These are phyloP conservation scores for Acorus calamus DNA, from an alignment of 106 monocot genomes.

Conservation along the genomic window DNA sequence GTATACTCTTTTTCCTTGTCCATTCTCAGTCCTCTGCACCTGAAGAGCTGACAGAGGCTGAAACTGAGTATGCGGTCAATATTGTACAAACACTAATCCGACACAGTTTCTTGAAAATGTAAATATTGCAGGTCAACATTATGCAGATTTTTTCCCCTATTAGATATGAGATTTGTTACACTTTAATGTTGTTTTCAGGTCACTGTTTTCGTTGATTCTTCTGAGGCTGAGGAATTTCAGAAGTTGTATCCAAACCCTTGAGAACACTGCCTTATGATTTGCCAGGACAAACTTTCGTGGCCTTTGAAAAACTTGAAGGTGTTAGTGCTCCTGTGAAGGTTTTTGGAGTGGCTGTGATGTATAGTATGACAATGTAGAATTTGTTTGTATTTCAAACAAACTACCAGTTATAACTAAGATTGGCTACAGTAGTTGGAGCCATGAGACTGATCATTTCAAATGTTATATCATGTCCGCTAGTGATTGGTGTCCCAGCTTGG, in stretches of 20 bases:
- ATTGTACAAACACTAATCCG: conserved; percentile 86
- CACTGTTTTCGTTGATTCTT: conserved; percentile 77
- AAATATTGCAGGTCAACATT: neutral
- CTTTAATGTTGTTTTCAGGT: conserved; percentile 36
- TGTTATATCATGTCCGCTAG: no score
- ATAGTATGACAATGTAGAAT: no score
- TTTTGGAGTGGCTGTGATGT: conserved; percentile 24
- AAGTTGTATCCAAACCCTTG: conserved; percentile 63
- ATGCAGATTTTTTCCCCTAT: neutral
- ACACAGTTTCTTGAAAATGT: conserved; percentile 93
- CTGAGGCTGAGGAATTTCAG: conserved; percentile 88
- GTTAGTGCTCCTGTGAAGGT: conserved; percentile 51
- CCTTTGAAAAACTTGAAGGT: conserved; percentile 82
- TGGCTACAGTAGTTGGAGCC: no score
- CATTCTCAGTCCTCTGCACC: conserved; percentile 77
- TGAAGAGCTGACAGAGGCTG: conserved; percentile 92
- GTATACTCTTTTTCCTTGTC: conserved; percentile 1
- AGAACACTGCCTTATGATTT: conserved; percentile 75
- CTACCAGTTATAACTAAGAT: no score
- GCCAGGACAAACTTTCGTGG: conserved; percentile 82
- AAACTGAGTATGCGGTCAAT: conserved; percentile 94
- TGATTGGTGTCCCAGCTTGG: no score
- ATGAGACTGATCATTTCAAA: no score
- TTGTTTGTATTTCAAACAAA: no score
- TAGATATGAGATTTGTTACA: neutral